phyloP scores from a whole-genome alignment of 805 yeast genomes.

The Candida maesae region DNA sequence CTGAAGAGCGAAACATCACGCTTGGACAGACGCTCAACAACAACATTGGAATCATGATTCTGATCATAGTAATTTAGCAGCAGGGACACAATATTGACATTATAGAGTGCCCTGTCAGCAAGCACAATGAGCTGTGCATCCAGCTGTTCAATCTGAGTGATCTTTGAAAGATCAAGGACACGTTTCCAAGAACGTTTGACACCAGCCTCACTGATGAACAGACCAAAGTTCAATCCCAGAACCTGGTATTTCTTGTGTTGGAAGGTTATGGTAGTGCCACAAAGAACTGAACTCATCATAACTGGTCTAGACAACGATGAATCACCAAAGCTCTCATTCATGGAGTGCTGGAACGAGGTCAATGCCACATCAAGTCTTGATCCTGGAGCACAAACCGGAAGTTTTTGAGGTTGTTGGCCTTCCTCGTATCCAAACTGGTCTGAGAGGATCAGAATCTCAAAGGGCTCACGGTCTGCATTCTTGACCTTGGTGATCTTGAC shows the following conservation, averaged over 20 bases:
- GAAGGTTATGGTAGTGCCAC: conserved; percentile 43
- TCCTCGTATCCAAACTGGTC: conserved; percentile 67
- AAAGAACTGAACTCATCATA: conserved; percentile 36
- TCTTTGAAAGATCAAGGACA: conserved; percentile 47
- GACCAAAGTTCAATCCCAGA: conserved; percentile 61
- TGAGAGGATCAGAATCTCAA: conserved; percentile 47
- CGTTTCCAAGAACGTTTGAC: conserved; percentile 49
- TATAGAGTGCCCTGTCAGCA: conserved; percentile 54
- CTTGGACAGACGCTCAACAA: conserved; percentile 47
- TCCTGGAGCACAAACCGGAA: conserved; percentile 49
- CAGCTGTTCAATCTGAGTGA: conserved; percentile 59
- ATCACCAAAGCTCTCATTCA: conserved; percentile 23
- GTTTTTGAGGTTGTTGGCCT: conserved; percentile 42
- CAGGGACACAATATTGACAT: conserved; percentile 60
- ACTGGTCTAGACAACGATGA: conserved; percentile 29
- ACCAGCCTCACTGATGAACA: conserved; percentile 42
- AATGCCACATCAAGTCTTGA: conserved; percentile 47
- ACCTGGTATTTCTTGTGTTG: conserved; percentile 44
- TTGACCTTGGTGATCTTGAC: conserved; percentile 42
- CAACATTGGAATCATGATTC: conserved; percentile 31
- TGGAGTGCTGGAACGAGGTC: conserved; percentile 31
- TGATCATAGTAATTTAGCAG: conserved; percentile 52
- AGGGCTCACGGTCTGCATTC: conserved; percentile 46
- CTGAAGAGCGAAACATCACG: conserved; percentile 59
- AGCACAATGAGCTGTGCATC: conserved; percentile 54